Conservation (phyloP, 768 basidiomycete species). For the Cytidiella melzeri region DNA sequence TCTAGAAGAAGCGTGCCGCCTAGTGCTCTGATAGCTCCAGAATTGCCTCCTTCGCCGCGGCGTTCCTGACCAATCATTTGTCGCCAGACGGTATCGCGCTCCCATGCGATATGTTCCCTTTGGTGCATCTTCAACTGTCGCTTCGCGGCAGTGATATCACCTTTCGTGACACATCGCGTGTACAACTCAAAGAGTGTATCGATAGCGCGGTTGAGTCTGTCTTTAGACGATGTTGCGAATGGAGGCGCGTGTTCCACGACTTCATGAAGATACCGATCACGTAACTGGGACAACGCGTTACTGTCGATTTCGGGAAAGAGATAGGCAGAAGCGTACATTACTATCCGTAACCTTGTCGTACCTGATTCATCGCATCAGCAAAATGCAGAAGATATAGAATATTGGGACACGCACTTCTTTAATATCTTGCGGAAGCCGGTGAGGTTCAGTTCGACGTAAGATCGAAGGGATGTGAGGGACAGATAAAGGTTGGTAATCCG, state of each 20-base stretch:
- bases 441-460: slow-evolving; percentile 88
- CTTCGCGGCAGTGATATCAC: slow-evolving; percentile 60
- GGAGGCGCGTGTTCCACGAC: slow-evolving; percentile 62
- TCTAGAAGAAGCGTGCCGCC: slow-evolving; percentile 36
- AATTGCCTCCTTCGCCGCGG: slow-evolving; percentile 42
- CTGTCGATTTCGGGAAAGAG: too few species aligned
- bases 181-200: slow-evolving; percentile 64
- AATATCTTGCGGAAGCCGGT: slow-evolving; percentile 93
- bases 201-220: slow-evolving; percentile 53
- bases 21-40: slow-evolving; percentile 11
- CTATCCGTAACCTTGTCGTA: slow-evolving; percentile 92
- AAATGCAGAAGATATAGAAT: slow-evolving; percentile 4
- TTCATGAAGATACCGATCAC: slow-evolving; percentile 70
- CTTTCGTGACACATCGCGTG: slow-evolving; percentile 76
- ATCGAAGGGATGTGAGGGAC: slow-evolving; percentile 65
- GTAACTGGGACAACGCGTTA: slow-evolving; percentile 54
- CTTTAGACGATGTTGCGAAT: slow-evolving; percentile 60
- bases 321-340: too few species aligned
- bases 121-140: slow-evolving; percentile 83
- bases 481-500: slow-evolving; percentile 81
- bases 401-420: slow-evolving; percentile 61
- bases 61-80: slow-evolving; percentile 88
- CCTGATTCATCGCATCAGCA: slow-evolving; percentile 32
- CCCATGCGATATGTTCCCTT: slow-evolving; percentile 93
- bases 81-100: slow-evolving; percentile 96